A percentile compares a stretch with the other conserved stretches of the same genome.
phyloP scores from a whole-genome alignment of 1,284 basidiomycete genomes.

The Ganoderma resinaceum region DNA sequence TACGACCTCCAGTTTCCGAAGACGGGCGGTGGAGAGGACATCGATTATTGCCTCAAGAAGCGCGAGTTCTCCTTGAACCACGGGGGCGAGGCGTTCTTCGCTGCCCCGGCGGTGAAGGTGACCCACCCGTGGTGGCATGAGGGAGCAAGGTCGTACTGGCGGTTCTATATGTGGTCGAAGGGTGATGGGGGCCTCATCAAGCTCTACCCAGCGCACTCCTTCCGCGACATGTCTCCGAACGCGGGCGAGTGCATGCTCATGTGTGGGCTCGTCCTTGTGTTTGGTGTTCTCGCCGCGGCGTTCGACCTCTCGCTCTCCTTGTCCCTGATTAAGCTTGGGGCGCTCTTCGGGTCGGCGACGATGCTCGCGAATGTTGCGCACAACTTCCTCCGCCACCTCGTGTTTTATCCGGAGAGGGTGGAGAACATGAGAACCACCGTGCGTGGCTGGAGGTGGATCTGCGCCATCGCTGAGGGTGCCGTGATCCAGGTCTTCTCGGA shows the following conservation, averaged over 20 bases:
- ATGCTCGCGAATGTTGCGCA: conserved; percentile 53
- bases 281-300: conserved; percentile 23
- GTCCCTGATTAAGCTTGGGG: conserved; percentile 26
- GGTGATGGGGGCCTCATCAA: conserved; percentile 61
- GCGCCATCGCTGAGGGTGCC: conserved; percentile 55
- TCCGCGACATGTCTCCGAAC: conserved; percentile 55
- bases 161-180: conserved; percentile 66
- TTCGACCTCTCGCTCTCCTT: conserved; percentile 19
- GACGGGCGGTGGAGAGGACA: conserved; percentile 70
- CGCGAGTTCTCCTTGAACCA: conserved; percentile 45
- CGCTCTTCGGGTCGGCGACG: conserved; percentile 38
- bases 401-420: conserved; percentile 46
- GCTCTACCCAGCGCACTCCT: conserved; percentile 54
- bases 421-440: conserved; percentile 45
- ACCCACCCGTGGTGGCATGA: conserved; percentile 66
- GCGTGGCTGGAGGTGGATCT: conserved; percentile 43
- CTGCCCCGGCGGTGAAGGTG: conserved; percentile 55
- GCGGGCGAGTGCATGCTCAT: conserved; percentile 54
- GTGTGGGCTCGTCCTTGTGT: conserved; percentile 28
- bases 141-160: conserved; percentile 55
- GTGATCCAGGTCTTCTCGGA: conserved; percentile 60
- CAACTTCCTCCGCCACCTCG: conserved; percentile 56
- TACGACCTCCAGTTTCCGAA: conserved; percentile 61
- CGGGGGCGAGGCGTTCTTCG: conserved; percentile 51
- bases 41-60: conserved; percentile 63